Conservation (phyloP, 176 grass and related monocot genomes). For the Stipa capillata region DNA sequence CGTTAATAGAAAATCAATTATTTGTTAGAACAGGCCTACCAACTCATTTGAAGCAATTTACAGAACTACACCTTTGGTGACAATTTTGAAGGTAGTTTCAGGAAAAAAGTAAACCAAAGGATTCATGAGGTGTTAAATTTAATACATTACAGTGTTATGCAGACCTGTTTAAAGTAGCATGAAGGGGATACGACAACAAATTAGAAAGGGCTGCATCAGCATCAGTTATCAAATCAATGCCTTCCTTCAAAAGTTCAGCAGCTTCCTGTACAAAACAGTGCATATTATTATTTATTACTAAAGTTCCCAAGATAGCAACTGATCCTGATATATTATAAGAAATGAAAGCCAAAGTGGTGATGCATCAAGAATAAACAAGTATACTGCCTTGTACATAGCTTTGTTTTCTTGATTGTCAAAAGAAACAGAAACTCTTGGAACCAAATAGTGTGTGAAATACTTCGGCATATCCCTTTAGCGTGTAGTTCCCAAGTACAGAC, state of each 20-base stretch:
- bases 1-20: not conserved
- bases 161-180: slow-evolving; percentile 74
- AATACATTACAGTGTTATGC: not conserved
- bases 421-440: not conserved
- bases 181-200: slow-evolving; percentile 86
- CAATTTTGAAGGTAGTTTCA: not conserved
- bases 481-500: not conserved
- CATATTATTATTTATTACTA: not conserved
- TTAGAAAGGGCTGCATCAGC: slow-evolving; percentile 60
- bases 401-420: not conserved
- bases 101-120: not conserved
- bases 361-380: not conserved
- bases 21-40: not conserved
- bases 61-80: not conserved
- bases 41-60: not conserved
- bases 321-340: not conserved
- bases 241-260: slow-evolving; percentile 80
- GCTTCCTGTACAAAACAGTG: slow-evolving; percentile 52
- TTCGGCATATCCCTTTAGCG: not conserved
- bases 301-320: not conserved
- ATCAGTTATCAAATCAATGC: slow-evolving; percentile 85
- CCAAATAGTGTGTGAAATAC: not conserved
- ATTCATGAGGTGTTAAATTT: not conserved
- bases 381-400: not conserved
- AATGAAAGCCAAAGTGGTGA: not conserved